These are phyloP conservation scores for Cordia subcordata DNA, from an alignment of 257 asterid species.

Conservation along the genomic window DNA sequence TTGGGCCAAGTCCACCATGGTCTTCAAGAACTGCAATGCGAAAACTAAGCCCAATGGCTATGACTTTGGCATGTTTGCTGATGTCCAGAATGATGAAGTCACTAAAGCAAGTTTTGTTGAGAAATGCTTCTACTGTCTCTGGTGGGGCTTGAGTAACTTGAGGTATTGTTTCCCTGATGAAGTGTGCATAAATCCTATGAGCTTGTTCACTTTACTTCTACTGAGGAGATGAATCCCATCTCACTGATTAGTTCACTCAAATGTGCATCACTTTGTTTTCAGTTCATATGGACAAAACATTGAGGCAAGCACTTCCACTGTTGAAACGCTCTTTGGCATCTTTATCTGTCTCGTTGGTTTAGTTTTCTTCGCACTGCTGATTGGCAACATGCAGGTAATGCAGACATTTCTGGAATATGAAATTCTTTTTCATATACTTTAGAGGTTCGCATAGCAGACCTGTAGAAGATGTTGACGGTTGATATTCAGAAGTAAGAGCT, in stretches of 20 bases:
- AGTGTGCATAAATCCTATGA: too few species aligned
- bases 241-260: neutral
- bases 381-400: conserved; percentile 85
- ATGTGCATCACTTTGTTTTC: conserved; percentile 16
- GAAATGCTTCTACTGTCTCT: conserved; percentile 71
- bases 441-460: too few species aligned
- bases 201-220: too few species aligned
- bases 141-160: conserved; percentile 79
- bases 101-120: conserved; percentile 42
- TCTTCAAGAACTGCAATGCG: conserved; percentile 42
- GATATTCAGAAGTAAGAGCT: too few species aligned
- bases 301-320: conserved; percentile 43
- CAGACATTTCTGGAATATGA: neutral
- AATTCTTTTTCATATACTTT: too few species aligned
- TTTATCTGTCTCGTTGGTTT: conserved; percentile 75
- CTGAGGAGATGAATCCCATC: too few species aligned
- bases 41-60: conserved; percentile 19
- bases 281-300: conserved; percentile 82
- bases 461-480: too few species aligned
- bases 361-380: conserved; percentile 73
- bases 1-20: conserved; percentile 48
- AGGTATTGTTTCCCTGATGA: conserved; percentile 33
- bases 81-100: conserved; percentile 52
- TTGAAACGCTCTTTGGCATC: conserved; percentile 56
- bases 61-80: conserved; percentile 65